Base-by-base conservation (phyloP, 2,329 filamentous ascomycete genomes). In the Coniochaeta sp. region DNA sequence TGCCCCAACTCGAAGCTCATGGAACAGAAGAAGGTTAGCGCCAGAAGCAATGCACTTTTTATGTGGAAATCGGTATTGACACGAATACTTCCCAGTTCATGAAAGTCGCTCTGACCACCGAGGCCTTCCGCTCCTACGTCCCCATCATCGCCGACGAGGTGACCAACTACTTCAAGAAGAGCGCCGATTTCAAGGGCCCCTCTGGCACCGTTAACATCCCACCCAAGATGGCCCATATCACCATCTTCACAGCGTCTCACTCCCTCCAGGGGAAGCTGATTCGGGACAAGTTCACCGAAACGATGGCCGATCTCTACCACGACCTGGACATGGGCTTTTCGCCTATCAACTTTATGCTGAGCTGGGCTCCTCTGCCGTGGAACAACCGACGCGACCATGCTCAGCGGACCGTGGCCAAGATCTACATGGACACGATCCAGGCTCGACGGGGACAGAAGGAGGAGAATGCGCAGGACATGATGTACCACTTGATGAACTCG, bases 1-100 rank as follows among this genome's bases (percentile, higher is more conserved):
- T 93, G 89, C 72, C 89, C 90, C 47, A 93, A 93, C 73, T 79
- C 88, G 55, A 92, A 92, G 74, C 81, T 93, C 62, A 93, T 93
- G 89, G 90, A 95, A 75, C 90, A 95, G 76, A 93, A 93, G 79
- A 91, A 90, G 81, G 86, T 88, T 55, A 34, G 65, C 60, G 55
- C 5, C 2, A 70, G 5, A 16, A 26, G 14, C 22, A 28, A n/a
- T n/a, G 22, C 24, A 16, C 16, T 30, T 22, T 17, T 8, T n/a
- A 14, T 8, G 7, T 52, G 24, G 47, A 26, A 12, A 12, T 28
- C 7, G 2, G 47, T 52, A 28, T 24, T 52, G 24, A 52, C 47
- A 52, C 30, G 24, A 26, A 26, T 30, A 22, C n/a, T 24, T 14
- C n/a, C 19, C 67, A 85, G 79, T 89, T 89, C 67, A 85, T 89